Conservation (phyloP, 1,284 basidiomycete species). For the Heterobasidion occidentale region DNA sequence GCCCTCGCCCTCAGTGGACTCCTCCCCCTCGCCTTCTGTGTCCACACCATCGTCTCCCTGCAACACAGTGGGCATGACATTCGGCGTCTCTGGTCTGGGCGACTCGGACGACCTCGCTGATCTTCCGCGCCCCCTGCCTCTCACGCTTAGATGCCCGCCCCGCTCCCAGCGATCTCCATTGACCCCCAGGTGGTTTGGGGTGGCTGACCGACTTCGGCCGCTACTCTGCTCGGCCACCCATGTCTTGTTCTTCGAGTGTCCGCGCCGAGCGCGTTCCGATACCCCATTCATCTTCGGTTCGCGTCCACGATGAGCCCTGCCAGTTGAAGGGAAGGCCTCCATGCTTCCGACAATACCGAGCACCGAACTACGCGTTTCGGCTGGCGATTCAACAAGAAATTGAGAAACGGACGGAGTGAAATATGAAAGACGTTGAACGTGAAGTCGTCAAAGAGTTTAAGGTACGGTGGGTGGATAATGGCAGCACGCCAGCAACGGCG, state of each 20-base stretch:
- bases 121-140: constrained; percentile 23
- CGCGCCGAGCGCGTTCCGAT: not conserved
- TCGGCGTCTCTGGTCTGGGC: constrained; percentile 17
- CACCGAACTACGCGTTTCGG: not conserved
- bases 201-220: constrained; percentile 1
- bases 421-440: too few species aligned
- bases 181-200: constrained; percentile 8
- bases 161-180: constrained; percentile 54
- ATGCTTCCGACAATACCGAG: not conserved
- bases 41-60: constrained; percentile 16
- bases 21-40: constrained; percentile 15
- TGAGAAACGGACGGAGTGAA: too few species aligned
- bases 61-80: constrained; percentile 18
- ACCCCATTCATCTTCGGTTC: not conserved
- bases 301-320: not conserved
- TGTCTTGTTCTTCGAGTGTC: constrained; percentile 6
- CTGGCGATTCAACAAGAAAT: not conserved
- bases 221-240: constrained; percentile 2
- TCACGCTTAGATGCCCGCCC: constrained; percentile 16
- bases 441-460: too few species aligned
- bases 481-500: too few species aligned
- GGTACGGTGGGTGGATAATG: too few species aligned
- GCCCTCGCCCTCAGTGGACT: constrained; percentile 17
- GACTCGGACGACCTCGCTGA: constrained; percentile 31
- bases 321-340: not conserved